A percentile compares a stretch with the other conserved stretches of the same genome.
Conservation (phyloP, 2,329 filamentous ascomycete genomes). For the Samsoniella hepiali region DNA sequence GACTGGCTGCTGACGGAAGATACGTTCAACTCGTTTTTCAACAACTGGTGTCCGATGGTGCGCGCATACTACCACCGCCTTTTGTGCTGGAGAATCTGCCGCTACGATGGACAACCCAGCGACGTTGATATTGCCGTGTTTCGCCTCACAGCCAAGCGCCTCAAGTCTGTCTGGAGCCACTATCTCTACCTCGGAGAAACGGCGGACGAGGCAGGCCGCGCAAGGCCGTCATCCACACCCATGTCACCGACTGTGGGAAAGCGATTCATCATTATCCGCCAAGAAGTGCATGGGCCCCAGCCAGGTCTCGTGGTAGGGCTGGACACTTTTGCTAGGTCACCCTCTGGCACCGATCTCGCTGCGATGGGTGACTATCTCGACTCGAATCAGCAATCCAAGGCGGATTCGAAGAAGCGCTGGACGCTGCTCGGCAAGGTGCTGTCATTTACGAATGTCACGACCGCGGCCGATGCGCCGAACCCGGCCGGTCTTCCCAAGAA, state of each 20-base stretch:
- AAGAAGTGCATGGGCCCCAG: conserved; percentile 56
- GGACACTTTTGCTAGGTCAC: conserved; percentile 41
- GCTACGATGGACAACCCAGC: conserved; percentile 65
- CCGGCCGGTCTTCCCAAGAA: conserved; percentile 21
- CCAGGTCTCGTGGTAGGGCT: conserved; percentile 49
- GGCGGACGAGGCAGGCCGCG: conserved; percentile 53
- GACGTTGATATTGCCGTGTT: conserved; percentile 69
- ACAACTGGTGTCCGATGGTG: conserved; percentile 95
- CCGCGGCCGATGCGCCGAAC: conserved; percentile 18
- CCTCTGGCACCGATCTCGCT: conserved; percentile 25
- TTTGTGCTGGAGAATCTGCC: conserved; percentile 82
- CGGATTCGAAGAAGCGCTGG: conserved; percentile 57
- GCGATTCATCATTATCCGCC: conserved; percentile 83
- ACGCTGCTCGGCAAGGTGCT: conserved; percentile 63
- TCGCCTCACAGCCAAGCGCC: conserved; percentile 60
- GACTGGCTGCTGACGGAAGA: conserved; percentile 72
- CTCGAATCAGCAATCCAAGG: conserved; percentile 26
- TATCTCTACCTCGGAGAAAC: conserved; percentile 71
- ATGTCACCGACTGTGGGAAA: conserved; percentile 81
- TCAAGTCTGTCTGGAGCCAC: conserved; percentile 73
- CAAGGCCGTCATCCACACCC: conserved; percentile 72
- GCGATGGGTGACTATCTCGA: conserved; percentile 25
- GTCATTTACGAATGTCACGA: conserved; percentile 30
- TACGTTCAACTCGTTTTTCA: conserved; percentile 79
- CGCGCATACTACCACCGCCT: conserved; percentile 89